These are phyloP conservation scores for Fusarium ambrosium DNA, from an alignment of 2,329 filamentous ascomycete genomes.

Conservation along the genomic window DNA sequence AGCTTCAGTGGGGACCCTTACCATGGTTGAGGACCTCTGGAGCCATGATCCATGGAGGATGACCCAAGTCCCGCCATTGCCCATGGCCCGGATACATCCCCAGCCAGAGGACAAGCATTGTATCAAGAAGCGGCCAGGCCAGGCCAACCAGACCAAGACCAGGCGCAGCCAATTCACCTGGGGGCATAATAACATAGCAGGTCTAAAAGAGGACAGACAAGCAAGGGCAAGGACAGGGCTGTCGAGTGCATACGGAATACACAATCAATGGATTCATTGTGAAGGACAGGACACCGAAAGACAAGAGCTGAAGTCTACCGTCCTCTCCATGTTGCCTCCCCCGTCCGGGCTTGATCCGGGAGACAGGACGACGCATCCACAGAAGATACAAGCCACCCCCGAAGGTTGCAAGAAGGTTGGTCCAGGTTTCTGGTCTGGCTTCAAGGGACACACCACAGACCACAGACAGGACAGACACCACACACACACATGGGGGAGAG, in stretches of 20 bases:
- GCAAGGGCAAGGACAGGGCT: constrained; percentile 6
- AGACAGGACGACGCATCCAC: constrained; percentile 35
- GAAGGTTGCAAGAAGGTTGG: constrained; percentile 27
- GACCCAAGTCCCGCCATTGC: constrained; percentile 27
- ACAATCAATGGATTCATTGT: neutral
- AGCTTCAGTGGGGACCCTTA: constrained; percentile 29
- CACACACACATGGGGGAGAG: neutral
- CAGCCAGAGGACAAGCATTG: constrained; percentile 13
- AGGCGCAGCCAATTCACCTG: constrained; percentile 10
- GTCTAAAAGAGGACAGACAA: neutral
- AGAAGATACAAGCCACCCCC: constrained; percentile 41
- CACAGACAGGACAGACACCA: neutral
- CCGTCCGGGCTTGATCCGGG: constrained; percentile 37
- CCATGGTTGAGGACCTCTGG: constrained; percentile 23
- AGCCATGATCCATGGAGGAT: constrained; percentile 20
- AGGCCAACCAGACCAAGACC: neutral
- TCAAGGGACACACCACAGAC: constrained; percentile 3
- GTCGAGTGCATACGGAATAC: neutral
- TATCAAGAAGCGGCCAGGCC: constrained; percentile 15
- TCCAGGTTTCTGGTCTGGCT: constrained; percentile 9
- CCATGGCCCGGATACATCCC: constrained; percentile 10
- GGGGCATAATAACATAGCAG: constrained; percentile 17
- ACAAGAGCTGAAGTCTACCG: neutral
- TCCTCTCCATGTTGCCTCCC: constrained; percentile 15
- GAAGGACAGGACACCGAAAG: neutral